phyloP scores from a whole-genome alignment of 2,329 filamentous ascomycete genomes.

The Rhynchosporium graminicola region DNA sequence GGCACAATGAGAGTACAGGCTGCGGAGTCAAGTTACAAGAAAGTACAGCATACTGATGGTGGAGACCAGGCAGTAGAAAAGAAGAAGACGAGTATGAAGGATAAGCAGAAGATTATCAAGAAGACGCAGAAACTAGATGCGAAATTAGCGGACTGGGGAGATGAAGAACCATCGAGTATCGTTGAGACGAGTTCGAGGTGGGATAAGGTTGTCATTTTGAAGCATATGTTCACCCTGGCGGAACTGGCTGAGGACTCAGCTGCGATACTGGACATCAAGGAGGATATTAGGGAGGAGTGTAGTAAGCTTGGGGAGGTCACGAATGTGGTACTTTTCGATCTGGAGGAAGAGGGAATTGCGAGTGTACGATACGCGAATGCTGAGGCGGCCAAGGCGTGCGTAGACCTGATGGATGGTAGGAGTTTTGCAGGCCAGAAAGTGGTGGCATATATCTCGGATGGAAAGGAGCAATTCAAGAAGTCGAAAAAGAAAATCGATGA shows the following conservation, averaged over 20 bases:
- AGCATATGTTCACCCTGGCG: slow-evolving; percentile 87
- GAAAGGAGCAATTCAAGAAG: slow-evolving; percentile 72
- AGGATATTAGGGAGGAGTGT: slow-evolving; percentile 91
- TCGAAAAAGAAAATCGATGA: slow-evolving; percentile 54
- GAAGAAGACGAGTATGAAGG: slow-evolving; percentile 56
- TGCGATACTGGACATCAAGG: slow-evolving; percentile 85
- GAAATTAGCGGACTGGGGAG: slow-evolving; percentile 92
- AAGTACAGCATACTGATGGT: slow-evolving; percentile 65
- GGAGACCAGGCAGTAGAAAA: slow-evolving; percentile 41
- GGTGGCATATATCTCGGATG: slow-evolving; percentile 69
- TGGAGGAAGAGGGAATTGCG: slow-evolving; percentile 80
- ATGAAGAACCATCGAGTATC: slow-evolving; percentile 70
- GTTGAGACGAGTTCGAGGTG: slow-evolving; percentile 60
- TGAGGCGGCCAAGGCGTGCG: slow-evolving; percentile 71
- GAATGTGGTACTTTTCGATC: slow-evolving; percentile 87
- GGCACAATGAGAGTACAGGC: slow-evolving; percentile 78
- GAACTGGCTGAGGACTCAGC: slow-evolving; percentile 84
- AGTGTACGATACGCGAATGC: slow-evolving; percentile 78
- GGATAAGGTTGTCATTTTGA: slow-evolving; percentile 83
- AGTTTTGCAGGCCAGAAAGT: slow-evolving; percentile 73
- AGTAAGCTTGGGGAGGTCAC: slow-evolving; percentile 83
- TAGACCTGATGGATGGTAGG: slow-evolving; percentile 76
- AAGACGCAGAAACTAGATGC: slow-evolving; percentile 90
- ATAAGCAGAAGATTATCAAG: slow-evolving; percentile 87
- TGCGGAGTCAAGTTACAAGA: slow-evolving; percentile 91